Evolutionary conservation across 345 rosid species (phyloP), one percentile per base, ranked within the genome.

Genomic region (Boechera retrofracta): DNA sequence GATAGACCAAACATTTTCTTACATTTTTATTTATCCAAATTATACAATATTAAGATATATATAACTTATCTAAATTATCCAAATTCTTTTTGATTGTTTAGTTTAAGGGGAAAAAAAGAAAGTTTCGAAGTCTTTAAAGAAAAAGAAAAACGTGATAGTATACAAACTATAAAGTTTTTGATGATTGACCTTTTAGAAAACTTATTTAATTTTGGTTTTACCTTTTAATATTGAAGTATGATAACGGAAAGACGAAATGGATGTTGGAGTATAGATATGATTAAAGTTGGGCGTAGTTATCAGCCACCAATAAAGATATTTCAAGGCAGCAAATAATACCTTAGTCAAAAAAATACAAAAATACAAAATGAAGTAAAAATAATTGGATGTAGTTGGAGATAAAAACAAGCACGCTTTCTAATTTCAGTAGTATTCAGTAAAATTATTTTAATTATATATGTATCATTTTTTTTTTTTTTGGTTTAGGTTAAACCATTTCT

Each of bases 261-360:
- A 65, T 57, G 72, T 71, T 65, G 72, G 81, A 36, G 81, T 71
- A 13, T 71, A 65, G 77, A 71, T 31, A 56, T 65, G 77, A 65
- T 72, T 64, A 78, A 78, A 58, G 77, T 41, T 52, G 77, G 64
- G 64, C 5, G 77, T 78, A 58, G 73, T 67, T 72, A 66, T 78
- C 81, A 72, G 69, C 81, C 77, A 78, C 81, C 81, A 78, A 72
- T 8, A 78, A 78, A 41, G 2, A 58, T 31, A 21, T 64, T 29
- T 64, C 53, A 48, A 64, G 35, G 47, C 4, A 64, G 11, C 66
- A 64, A 71, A 77, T 47, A 0, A 64, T 11, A 59, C 10, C 26
- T 49, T 39, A 24, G 74, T 76, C 0, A 69, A 28, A 28, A 28
- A 28, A 2, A 35, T 1, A 35, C 6, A 39, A 63, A 44, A 55